phyloP scores from a whole-genome alignment of 345 rosid genomes.

The Aegle marmelos region DNA sequence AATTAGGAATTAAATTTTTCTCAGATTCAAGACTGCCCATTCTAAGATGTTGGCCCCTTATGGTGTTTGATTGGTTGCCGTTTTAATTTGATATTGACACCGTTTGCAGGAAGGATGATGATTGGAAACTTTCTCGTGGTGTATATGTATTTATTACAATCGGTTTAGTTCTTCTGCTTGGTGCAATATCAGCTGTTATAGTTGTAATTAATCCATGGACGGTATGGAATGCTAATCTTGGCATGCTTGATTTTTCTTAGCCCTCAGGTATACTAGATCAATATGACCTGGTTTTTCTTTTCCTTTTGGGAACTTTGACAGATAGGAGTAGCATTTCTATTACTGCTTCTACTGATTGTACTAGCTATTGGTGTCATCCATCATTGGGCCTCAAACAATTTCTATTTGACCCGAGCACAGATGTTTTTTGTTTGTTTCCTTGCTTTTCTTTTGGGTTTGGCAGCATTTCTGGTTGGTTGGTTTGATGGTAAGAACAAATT shows the following conservation, averaged over 20 bases:
- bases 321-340: conserved; percentile 89
- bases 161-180: conserved; percentile 91
- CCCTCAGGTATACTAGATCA: conserved; percentile 16
- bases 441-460: conserved; percentile 93
- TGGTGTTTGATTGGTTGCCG: conserved; percentile 1
- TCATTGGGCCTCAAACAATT: conserved; percentile 99
- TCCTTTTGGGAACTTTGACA: conserved; percentile 41
- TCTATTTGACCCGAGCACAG: conserved; percentile 90
- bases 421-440: conserved; percentile 87
- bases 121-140: conserved; percentile 92
- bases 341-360: conserved; percentile 81
- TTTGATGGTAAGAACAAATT: conserved; percentile 53
- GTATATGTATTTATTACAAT: conserved; percentile 75
- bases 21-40: background rate
- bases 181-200: conserved; percentile 89
- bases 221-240: conserved; percentile 46
- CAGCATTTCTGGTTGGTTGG: conserved; percentile 96
- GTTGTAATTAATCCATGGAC: conserved; percentile 85
- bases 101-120: conserved; percentile 91
- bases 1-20: conserved; percentile 13
- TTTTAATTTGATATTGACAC: conserved; percentile 21
- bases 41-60: background rate
- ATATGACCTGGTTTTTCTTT: conserved; percentile 25
- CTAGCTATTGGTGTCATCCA: conserved; percentile 93
- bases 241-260: conserved; percentile 4